Base-by-base conservation (phyloP, 805 yeast genomes). In the Candida caryicola region DNA sequence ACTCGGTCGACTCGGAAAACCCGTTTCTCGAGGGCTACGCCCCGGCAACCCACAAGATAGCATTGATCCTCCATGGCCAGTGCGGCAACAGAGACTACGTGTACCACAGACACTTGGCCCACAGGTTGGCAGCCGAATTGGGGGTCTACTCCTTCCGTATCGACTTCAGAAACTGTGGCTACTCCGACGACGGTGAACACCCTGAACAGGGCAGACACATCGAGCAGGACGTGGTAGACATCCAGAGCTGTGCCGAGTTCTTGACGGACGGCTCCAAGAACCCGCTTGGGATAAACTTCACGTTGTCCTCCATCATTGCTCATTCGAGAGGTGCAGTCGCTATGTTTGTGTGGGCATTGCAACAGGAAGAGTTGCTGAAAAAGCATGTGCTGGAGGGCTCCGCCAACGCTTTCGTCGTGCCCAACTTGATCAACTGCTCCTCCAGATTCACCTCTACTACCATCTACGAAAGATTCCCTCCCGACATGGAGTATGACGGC, bases 141-240 rank as follows among this genome's bases (percentile, higher is more conserved):
- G 95, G 95, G 0, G 65, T 78, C 39, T 78, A 71, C 53, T 75
- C 83, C 3, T 69, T 87, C 34, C 66, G 97, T 46, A 80, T 89
- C 48, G 97, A 90, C 59, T 89, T 90, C 52, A 71, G 96, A 39
- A 85, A 83, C 5, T 82, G 93, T 58, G 98, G 97, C 1, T 78
- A 75, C 40, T 85, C 95, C 3, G 82, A 76, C 17, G 80, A 70
- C 13, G 64, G 62, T 31, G 65, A 52, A 4, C 61, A 63, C 34
- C 50, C 54, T 2, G 23, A 44, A 1, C 33, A 36, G 1, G 91
- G 90, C 0, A 69, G 96, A 36, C 62, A 73, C 0, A 54, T 89
- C 3, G 59, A 54, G 0, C 81, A 77, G 41, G 97, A 90, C 58
- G 45, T 80, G 3, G 80, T 76, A 31, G 96, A 90, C 57, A 64